Base-by-base conservation (phyloP, 1,284 basidiomycete species). In the Cryptococcus amylolentus region DNA sequence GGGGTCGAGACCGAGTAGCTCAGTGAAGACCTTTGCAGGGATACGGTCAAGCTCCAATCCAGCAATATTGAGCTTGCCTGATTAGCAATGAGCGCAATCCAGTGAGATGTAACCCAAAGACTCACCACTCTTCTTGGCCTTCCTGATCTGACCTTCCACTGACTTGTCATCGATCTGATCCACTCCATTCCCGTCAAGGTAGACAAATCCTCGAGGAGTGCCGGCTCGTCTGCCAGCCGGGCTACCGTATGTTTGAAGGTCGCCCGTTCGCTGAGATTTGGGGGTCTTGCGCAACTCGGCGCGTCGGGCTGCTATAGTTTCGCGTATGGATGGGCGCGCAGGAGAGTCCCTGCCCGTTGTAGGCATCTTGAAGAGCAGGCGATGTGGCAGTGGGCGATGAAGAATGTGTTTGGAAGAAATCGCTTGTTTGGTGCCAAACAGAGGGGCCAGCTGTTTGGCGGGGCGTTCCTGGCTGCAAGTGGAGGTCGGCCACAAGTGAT, bases 11-110 rank as follows among this genome's bases (percentile, higher is more conserved):
- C 71, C 68, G 2, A 77, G 66, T 8, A 78, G 63, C 14, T 57
- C 58, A 16, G 66, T 77, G 65, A 72, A 78, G 2, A 74, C 61
- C 37, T 71, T 65, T 27, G 63, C 45, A 6, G 76, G 76, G 23
- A 78, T 51, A 2, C 61, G 52, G 3, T 55, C 26, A 23, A 77
- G 67, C 12, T 57, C 54, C 43, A 78, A 60, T 13, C 63, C 61
- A 9, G 64, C 56, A 23, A 77, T 58, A 57, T 78, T 72, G 23
- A 78, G 69, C 56, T 71, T 71, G 26, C 72, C 73, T 76, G 52
- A 9, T 26, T 14, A 16, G 5, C 27, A 10, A 14, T 18, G 28
- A 35, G 27, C 23, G 26, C 10, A 16, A 7, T 31, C 23, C 9
- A n/a, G 8, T 14, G 23, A n/a, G 26, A 20, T 9, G 14, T 12